Evolutionary conservation across 2,329 filamentous ascomycete genomes (phyloP), one percentile per base, ranked within the genome.

Genomic region (Trichoderma asperellum): DNA sequence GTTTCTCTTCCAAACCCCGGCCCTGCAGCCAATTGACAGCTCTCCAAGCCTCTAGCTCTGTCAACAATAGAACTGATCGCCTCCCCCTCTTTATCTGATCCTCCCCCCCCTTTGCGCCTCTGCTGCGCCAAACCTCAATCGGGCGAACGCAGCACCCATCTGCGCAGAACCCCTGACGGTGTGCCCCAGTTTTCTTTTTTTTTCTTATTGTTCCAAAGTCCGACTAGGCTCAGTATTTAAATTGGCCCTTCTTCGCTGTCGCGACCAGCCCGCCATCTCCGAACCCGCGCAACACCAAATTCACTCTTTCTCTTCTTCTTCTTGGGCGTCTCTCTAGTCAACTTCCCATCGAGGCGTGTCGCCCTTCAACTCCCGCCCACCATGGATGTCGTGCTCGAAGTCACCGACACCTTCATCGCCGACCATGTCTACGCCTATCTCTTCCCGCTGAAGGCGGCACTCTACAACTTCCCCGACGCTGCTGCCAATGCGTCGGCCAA

Each of bases 361-460:
- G n/a, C 14, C 47, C 18, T 59, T 4, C 18, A 18, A 40, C 21
- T 32, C 37, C 40, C 52, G 43, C 43, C 72, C 83, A 84, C 78
- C 80, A 97, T 98, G 95, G 95, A 98, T 85, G 89, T 97, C 82
- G 89, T 96, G 57, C 91, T 97, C 73, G 94, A 97, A 81, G 75
- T 94, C 70, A 87, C 88, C 81, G 95, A 98, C 82, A 92, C 90
- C 75, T 93, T 91, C 76, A 76, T 94, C 72, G 91, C 91, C 80
- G 95, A 98, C 82, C 88, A 90, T 74, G 75, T 92, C 70, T 97
- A 96, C 78, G 90, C 94, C 61, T 84, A 82, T 43, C 74, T 91
- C 6, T 83, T 92, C n/a, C 94, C 94, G 8, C 83, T 83, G 57
- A 83, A 81, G 35, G 81, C 84, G 14, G 83, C 84, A 34, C 85